These are phyloP conservation scores for Coemansia sp. DNA, from an alignment of 192 early-diverging fungal genomes.

Conservation along the genomic window DNA sequence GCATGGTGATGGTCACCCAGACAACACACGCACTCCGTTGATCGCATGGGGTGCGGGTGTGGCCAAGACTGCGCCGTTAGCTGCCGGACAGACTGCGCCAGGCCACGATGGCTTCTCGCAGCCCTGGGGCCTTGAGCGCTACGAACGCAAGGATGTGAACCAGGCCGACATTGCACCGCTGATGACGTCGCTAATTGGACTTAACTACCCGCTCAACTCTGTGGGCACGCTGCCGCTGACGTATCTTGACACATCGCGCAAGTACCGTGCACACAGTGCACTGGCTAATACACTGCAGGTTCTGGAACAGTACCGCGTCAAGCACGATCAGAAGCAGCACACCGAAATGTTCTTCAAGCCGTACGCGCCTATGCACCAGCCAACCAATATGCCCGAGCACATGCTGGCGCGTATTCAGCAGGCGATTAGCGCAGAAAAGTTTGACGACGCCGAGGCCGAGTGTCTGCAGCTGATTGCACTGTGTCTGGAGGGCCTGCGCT, in stretches of 20 bases:
- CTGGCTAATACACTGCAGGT: constrained; percentile 84
- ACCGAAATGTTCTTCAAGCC: constrained; percentile 80
- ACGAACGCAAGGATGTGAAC: constrained; percentile 76
- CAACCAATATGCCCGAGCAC: constrained; percentile 52
- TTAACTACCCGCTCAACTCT: constrained; percentile 89
- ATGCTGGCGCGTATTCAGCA: constrained; percentile 58
- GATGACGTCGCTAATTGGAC: constrained; percentile 85
- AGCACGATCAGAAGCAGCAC: constrained; percentile 73
- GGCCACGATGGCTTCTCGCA: constrained; percentile 76
- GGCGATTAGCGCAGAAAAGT: constrained; percentile 60
- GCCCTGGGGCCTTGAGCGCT: constrained; percentile 64
- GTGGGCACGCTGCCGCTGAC: constrained; percentile 83
- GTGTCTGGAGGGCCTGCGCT: constrained; percentile 81
- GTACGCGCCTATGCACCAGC: constrained; percentile 63
- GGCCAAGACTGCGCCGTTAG: constrained; percentile 46
- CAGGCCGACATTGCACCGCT: constrained; percentile 96
- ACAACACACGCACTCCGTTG: constrained; percentile 91
- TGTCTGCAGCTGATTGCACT: constrained; percentile 62
- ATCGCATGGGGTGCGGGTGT: constrained; percentile 95
- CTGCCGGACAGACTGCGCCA: constrained; percentile 36
- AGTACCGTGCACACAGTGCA: constrained; percentile 73
- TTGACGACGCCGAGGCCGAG: constrained; percentile 65
- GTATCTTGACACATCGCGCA: constrained; percentile 68
- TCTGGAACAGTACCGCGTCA: constrained; percentile 81
- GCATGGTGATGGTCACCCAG: constrained; percentile 94